Base-by-base conservation (phyloP, 2,329 filamentous ascomycete genomes). In the Botrytis deweyae region DNA sequence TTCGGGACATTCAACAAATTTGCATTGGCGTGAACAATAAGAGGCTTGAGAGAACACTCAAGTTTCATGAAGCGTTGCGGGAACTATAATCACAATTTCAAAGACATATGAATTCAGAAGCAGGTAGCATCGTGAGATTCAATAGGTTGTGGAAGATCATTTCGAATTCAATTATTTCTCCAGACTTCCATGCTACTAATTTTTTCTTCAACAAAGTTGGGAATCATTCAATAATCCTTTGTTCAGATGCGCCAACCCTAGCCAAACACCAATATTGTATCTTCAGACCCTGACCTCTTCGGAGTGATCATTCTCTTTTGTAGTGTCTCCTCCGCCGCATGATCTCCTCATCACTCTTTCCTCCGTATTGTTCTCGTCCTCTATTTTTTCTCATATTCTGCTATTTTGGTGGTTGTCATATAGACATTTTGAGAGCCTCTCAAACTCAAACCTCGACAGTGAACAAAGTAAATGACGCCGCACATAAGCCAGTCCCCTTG, bases 141-240 rank as follows among this genome's bases (percentile, higher is more conserved):
- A 29, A 0, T 9, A 3, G 40, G 8, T 29, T 29, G 62, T 29
- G 38, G 25, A 38, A 68, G 25, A 29, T 5, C 22, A 42, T 14
- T 10, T 61, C 20, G 22, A 61, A 36, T 64, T 29, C 4, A 22
- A 67, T 22, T 67, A 18, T 42, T 68, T 42, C 25, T 16, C 46
- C 25, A 20, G 10, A 40, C 33, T 55, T 68, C 25, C 9, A 42
- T 68, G 12, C 65, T 40, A 12, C 33, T 33, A 16, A 12, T 29
- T 46, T 33, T 20, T 65, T 18, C 9, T 55, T 42, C 25, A 36
- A 67, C 29, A 29, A 55, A 29, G 25, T 25, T 68, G 65, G 65
- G 46, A 68, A 68, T 68, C 46, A 25, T 29, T 55, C 36, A 42
- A 40, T 55, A 68, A 25, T 68, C 65, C 65, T 33, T 18, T n/a